A percentile compares a stretch with the other conserved stretches of the same genome.
Conservation (phyloP, 345 rosid genomes). For the Eucalyptus sideroxylon region DNA sequence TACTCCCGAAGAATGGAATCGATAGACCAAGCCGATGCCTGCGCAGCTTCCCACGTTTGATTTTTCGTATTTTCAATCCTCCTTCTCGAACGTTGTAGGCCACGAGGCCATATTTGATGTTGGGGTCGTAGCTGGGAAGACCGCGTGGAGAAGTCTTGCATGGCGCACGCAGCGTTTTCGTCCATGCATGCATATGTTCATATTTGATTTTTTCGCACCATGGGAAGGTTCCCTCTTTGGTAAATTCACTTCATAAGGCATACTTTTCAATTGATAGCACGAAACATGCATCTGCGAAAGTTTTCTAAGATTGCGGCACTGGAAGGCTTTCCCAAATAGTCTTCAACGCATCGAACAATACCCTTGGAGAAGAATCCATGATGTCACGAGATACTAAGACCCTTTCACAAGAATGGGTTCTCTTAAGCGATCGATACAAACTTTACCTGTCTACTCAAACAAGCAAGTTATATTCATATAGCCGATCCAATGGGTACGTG, state of each 20-base stretch:
- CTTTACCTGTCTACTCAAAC: not conserved
- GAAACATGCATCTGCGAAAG: not conserved
- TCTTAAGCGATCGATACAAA: not conserved
- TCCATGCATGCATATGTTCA: not conserved
- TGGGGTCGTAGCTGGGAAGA: not conserved
- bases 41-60: not conserved
- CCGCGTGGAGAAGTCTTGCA: not conserved
- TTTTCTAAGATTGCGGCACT: not conserved
- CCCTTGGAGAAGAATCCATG: not conserved
- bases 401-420: not conserved
- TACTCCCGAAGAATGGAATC: not conserved
- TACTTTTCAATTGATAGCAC: not conserved
- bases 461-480: not conserved
- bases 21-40: not conserved
- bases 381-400: not conserved
- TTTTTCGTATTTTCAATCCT: not conserved
- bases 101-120: not conserved
- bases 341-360: not conserved
- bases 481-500: not conserved
- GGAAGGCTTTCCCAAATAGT: not conserved
- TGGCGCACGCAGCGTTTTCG: not conserved
- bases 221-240: not conserved
- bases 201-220: not conserved
- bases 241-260: not conserved
- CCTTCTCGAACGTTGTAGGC: not conserved